These are phyloP conservation scores for Lolium rigidum DNA, from an alignment of 176 grass and related monocot species.

Conservation along the genomic window DNA sequence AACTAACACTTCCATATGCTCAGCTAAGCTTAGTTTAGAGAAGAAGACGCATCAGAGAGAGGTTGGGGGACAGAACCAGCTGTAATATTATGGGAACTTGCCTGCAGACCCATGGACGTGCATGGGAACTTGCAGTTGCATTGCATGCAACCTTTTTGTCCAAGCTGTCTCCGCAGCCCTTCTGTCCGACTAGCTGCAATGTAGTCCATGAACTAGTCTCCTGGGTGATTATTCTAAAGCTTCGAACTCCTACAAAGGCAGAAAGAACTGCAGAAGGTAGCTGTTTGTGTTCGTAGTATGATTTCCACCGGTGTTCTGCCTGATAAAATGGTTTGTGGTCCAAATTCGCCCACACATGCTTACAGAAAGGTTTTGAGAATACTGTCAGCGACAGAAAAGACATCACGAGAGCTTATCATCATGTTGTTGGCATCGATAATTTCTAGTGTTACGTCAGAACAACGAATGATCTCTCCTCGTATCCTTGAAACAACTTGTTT, in stretches of 20 bases:
- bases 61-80: slow-evolving; percentile 46
- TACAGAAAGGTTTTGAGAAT: slow-evolving; percentile 40
- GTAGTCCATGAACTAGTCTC: slow-evolving; percentile 24
- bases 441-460: neutral
- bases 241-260: slow-evolving; percentile 54
- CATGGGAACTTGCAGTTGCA: slow-evolving; percentile 61
- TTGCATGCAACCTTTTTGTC: slow-evolving; percentile 34
- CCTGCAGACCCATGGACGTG: slow-evolving; percentile 37
- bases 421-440: slow-evolving; percentile 39
- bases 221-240: slow-evolving; percentile 40
- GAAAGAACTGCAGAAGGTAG: neutral
- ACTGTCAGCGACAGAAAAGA: slow-evolving; percentile 26
- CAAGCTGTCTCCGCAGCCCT: neutral
- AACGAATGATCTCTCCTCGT: neutral
- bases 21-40: slow-evolving; percentile 21
- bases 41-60: neutral
- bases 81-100: slow-evolving; percentile 34
- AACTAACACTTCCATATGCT: slow-evolving; percentile 12
- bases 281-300: slow-evolving; percentile 29
- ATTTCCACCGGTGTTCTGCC: slow-evolving; percentile 35
- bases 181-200: slow-evolving; percentile 5
- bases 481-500: slow-evolving; percentile 4
- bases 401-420: slow-evolving; percentile 47
- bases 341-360: slow-evolving; percentile 14
- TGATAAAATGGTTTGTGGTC: slow-evolving; percentile 49